Evolutionary conservation across 345 rosid species (phyloP).

Genomic region (Turritis glabra): DNA sequence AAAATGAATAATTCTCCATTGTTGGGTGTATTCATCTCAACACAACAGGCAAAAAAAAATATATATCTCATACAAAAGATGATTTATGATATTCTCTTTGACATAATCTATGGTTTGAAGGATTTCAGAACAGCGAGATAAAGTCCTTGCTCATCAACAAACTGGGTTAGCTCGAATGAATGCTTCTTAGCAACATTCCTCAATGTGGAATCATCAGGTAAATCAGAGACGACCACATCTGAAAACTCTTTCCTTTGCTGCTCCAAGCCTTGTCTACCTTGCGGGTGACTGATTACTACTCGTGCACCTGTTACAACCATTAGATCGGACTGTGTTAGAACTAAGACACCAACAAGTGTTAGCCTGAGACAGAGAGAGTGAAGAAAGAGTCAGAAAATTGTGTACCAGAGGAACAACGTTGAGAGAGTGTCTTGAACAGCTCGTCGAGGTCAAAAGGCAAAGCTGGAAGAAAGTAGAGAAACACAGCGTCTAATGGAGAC

Average conservation of each 20-base stretch:
- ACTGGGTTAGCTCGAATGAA: conserved; percentile 58
- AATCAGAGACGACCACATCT: conserved; percentile 63
- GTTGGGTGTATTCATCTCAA: conserved; percentile 21
- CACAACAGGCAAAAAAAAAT: background rate
- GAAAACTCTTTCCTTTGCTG: conserved; percentile 62
- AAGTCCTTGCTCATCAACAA: conserved; percentile 64
- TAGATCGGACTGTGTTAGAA: background rate
- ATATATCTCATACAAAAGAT: conserved; percentile 3
- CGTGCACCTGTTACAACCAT: conserved; percentile 63
- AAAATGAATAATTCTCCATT: background rate
- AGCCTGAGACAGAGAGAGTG: background rate
- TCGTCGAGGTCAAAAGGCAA: conserved; percentile 66
- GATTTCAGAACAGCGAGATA: conserved; percentile 68
- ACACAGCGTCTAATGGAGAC: conserved; percentile 80
- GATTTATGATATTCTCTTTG: background rate
- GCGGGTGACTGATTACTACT: conserved; percentile 77
- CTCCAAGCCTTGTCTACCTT: conserved; percentile 66
- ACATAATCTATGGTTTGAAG: conserved; percentile 28
- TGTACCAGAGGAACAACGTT: conserved; percentile 68
- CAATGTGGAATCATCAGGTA: conserved; percentile 70
- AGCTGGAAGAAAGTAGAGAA: conserved; percentile 83
- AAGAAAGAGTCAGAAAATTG: conserved; percentile 16
- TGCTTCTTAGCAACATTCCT: conserved; percentile 53
- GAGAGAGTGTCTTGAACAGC: conserved; percentile 53
- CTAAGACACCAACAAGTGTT: conserved; percentile 10